Percentiles rank a stretch among this genome's conserved stretches.
phyloP scores from a whole-genome alignment of 2,329 filamentous ascomycete species.

The Calonectria leucothoes region DNA sequence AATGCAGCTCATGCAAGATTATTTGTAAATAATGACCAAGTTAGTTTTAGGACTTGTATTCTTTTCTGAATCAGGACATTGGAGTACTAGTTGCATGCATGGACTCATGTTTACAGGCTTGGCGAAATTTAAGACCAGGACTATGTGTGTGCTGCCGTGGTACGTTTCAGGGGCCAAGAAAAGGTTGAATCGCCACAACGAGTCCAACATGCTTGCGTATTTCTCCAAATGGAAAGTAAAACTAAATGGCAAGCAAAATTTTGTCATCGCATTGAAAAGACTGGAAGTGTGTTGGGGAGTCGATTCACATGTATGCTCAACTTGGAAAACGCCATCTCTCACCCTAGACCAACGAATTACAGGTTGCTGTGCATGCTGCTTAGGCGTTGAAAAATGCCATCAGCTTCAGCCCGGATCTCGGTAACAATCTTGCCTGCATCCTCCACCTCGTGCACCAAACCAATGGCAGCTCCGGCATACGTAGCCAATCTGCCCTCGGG shows the following conservation, averaged over 20 bases:
- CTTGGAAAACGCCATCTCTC: background rate
- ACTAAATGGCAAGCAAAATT: no score
- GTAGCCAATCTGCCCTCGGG: conserved; percentile 60
- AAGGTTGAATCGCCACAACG: no score
- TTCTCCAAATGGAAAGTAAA: no score
- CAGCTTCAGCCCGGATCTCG: conserved; percentile 44
- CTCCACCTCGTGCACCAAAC: conserved; percentile 55
- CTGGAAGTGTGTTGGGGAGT: background rate
- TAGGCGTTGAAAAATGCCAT: background rate
- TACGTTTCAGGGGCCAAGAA: no score
- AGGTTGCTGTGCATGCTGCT: background rate
- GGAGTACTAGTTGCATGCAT: no score
- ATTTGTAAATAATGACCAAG: background rate
- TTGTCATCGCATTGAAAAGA: no score
- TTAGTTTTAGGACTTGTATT: no score
- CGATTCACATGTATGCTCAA: background rate
- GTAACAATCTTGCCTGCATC: conserved; percentile 53
- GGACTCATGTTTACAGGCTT: no score
- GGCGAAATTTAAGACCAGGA: no score
- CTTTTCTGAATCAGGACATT: no score
- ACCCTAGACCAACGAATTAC: background rate
- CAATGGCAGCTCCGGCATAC: conserved; percentile 60
- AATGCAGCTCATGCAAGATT: background rate
- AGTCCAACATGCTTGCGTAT: no score
- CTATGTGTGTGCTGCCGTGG: no score